Conservation (phyloP, 345 rosid species). For the Boechera retrofracta region DNA sequence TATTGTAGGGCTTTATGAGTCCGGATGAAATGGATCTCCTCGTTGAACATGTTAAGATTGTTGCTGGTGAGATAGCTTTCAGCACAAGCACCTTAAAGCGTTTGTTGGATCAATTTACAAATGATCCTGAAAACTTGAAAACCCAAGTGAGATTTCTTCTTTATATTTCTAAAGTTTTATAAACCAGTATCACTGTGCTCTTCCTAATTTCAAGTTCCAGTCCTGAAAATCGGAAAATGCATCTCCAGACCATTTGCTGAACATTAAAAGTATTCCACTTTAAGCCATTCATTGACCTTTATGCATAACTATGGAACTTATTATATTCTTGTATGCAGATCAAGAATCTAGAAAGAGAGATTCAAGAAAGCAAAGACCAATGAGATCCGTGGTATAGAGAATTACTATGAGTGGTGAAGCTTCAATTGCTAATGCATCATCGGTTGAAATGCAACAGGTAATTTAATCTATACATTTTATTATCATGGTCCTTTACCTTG, state of each 20-base stretch:
- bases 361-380: constrained; percentile 84
- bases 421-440: constrained; percentile 76
- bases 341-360: constrained; percentile 75
- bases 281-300: too few relatives aligned
- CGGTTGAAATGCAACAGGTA: constrained; percentile 85
- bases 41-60: constrained; percentile 98
- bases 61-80: constrained; percentile 97
- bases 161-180: neutral
- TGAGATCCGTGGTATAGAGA: constrained; percentile 72
- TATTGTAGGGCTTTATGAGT: constrained; percentile 67
- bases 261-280: neutral
- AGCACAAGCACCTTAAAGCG: constrained; percentile 95
- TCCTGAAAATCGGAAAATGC: neutral
- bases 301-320: neutral
- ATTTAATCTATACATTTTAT: neutral
- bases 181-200: neutral
- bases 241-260: constrained; percentile 1
- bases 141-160: constrained; percentile 55
- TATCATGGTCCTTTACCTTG: constrained; percentile 8
- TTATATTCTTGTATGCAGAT: constrained; percentile 49
- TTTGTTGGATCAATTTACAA: constrained; percentile 78
- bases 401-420: constrained; percentile 83
- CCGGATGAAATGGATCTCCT: constrained; percentile 97
- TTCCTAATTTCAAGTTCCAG: too few relatives aligned
- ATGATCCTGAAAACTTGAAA: constrained; percentile 88